Evolutionary conservation across 176 grass and related monocot genomes (phyloP).

Genomic region (Elymus sibiricus): DNA sequence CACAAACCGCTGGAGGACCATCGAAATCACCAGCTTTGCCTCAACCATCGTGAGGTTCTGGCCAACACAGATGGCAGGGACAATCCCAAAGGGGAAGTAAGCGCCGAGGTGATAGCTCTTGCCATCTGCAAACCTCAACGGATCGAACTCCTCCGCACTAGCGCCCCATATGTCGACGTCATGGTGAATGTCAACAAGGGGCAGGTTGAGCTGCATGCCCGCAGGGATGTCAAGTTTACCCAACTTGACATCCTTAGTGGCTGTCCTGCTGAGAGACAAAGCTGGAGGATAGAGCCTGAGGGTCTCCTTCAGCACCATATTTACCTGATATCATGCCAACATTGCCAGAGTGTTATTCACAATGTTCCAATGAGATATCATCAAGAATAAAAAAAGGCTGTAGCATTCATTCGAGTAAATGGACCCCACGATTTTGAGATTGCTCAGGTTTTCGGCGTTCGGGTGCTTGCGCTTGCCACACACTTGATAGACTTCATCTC

Average conservation of each 20-base stretch:
- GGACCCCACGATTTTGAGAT: slow-evolving; percentile 68
- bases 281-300: slow-evolving; percentile 79
- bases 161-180: slow-evolving; percentile 62
- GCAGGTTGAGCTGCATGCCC: slow-evolving; percentile 48
- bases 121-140: slow-evolving; percentile 66
- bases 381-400: background rate
- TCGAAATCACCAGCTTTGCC: slow-evolving; percentile 59
- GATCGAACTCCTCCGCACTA: slow-evolving; percentile 53
- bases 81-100: slow-evolving; percentile 65
- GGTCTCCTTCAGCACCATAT: slow-evolving; percentile 82
- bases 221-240: slow-evolving; percentile 51
- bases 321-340: slow-evolving; percentile 38
- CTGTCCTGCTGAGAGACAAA: slow-evolving; percentile 33
- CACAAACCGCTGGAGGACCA: slow-evolving; percentile 50
- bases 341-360: background rate
- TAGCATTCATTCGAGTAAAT: background rate
- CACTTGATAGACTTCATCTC: slow-evolving; percentile 52
- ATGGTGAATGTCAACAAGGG: slow-evolving; percentile 56
- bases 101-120: slow-evolving; percentile 63
- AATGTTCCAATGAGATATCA: background rate
- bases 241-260: slow-evolving; percentile 44
- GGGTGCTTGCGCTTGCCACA: slow-evolving; percentile 46
- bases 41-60: slow-evolving; percentile 73
- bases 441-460: slow-evolving; percentile 40
- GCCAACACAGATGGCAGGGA: slow-evolving; percentile 63